Conservation (phyloP, 2,329 filamentous ascomycete genomes). For the Sporothrix brasiliensis region DNA sequence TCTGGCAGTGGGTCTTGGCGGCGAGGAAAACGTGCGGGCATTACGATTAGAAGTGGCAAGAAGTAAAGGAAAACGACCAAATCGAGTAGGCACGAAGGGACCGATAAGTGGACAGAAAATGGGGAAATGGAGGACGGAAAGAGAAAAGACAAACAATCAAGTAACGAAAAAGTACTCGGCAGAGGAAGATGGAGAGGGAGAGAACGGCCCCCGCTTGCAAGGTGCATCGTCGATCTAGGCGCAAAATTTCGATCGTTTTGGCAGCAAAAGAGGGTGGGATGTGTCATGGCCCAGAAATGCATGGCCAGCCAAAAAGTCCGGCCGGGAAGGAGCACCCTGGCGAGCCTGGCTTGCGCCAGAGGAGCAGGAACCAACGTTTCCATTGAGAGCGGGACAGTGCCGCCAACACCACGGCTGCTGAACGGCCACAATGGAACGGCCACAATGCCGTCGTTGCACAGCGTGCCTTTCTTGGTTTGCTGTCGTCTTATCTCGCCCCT, state of each 20-base stretch:
- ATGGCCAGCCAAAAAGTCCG: conserved; percentile 1
- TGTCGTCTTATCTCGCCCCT: conserved; percentile 23
- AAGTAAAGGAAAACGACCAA: background rate
- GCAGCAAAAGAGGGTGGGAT: conserved; percentile 23
- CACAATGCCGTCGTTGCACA: background rate
- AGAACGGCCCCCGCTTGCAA: conserved; percentile 3
- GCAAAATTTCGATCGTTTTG: conserved; percentile 30
- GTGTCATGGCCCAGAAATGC: conserved; percentile 1
- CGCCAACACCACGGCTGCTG: too few species aligned
- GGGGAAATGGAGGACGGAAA: background rate
- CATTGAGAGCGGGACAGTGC: background rate
- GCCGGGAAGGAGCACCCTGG: conserved; percentile 4
- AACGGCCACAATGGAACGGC: too few species aligned
- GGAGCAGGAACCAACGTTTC: conserved; percentile 9
- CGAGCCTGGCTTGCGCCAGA: conserved; percentile 18
- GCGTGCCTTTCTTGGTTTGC: background rate
- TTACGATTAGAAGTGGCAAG: conserved; percentile 1
- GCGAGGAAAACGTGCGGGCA: background rate
- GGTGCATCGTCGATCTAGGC: conserved; percentile 25
- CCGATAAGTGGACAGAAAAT: conserved; percentile 18
- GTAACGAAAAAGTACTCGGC: background rate
- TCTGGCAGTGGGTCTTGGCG: background rate
- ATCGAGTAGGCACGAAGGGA: background rate
- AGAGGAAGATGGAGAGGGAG: conserved; percentile 1
- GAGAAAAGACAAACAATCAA: background rate